A percentile compares a stretch with the other conserved stretches of the same genome.
Conservation (phyloP, 345 rosid species). For the Ricinus communis region DNA sequence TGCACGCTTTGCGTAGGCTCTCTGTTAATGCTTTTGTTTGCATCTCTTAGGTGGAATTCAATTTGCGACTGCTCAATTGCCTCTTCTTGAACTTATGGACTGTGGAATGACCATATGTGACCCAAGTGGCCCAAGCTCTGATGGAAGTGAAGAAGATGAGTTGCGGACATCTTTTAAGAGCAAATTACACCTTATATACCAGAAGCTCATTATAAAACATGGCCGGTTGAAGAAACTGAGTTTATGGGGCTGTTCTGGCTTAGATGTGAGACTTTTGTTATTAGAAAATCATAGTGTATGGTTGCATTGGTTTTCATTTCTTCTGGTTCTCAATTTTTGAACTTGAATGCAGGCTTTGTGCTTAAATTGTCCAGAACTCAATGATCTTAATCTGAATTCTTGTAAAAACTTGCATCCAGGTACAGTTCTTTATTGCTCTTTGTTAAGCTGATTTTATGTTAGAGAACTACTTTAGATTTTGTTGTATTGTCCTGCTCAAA, state of each 20-base stretch:
- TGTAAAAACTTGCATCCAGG: conserved; percentile 82
- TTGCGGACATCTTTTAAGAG: conserved; percentile 45
- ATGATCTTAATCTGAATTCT: conserved; percentile 77
- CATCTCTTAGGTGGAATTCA: conserved; percentile 82
- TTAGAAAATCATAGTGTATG: background rate
- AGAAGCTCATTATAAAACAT: conserved; percentile 90
- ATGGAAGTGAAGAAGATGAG: conserved; percentile 38
- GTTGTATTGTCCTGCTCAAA: background rate
- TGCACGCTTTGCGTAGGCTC: background rate
- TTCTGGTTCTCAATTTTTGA: conserved; percentile 27
- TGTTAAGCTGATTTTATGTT: conserved; percentile 3
- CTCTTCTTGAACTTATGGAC: conserved; percentile 94
- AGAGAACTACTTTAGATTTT: background rate
- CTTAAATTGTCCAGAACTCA: conserved; percentile 84
- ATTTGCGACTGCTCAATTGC: conserved; percentile 92
- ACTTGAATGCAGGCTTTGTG: conserved; percentile 72
- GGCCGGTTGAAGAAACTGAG: conserved; percentile 75
- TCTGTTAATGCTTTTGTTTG: conserved; percentile 6
- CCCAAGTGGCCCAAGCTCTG: conserved; percentile 37
- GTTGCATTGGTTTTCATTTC: conserved; percentile 7
- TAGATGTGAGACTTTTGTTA: conserved; percentile 65
- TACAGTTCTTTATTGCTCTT: conserved; percentile 17
- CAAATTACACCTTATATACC: conserved; percentile 61
- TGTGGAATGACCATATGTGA: conserved; percentile 95
- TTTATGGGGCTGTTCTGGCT: conserved; percentile 96